Evolutionary conservation across 306 rosid genomes (phyloP).

Genomic region (Quercus parvula): DNA sequence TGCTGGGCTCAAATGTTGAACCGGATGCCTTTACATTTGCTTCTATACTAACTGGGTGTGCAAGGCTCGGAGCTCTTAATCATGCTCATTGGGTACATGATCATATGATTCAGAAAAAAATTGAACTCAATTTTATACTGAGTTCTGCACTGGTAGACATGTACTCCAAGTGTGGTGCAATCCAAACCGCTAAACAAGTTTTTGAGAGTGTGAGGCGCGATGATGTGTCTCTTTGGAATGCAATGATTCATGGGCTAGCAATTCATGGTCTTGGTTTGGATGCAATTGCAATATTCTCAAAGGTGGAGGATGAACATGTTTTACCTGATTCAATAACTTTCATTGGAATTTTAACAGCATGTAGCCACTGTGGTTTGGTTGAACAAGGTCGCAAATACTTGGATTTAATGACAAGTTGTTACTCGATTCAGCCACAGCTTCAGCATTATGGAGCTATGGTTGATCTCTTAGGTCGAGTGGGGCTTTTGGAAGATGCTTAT

Average conservation of each 20-base stretch:
- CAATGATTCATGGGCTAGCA: conserved; percentile 70
- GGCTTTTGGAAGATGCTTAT: conserved; percentile 58
- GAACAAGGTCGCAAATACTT: conserved; percentile 55
- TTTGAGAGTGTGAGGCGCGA: conserved; percentile 32
- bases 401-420: conserved; percentile 45
- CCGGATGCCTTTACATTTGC: conserved; percentile 75
- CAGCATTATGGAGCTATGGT: conserved; percentile 77
- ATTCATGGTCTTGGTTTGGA: conserved; percentile 64
- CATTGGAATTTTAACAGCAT: conserved; percentile 59
- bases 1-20: conserved; percentile 41
- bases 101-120: conserved; percentile 46
- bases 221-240: conserved; percentile 71
- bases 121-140: conserved; percentile 48
- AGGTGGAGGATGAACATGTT: conserved; percentile 52
- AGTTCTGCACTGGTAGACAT: conserved; percentile 61
- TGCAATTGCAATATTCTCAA: conserved; percentile 40
- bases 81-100: conserved; percentile 59
- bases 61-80: conserved; percentile 51
- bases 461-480: conserved; percentile 69
- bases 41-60: conserved; percentile 54
- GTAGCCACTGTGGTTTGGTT: conserved; percentile 66
- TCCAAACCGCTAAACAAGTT: conserved; percentile 42
- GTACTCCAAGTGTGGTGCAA: conserved; percentile 70
- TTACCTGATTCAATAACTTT: conserved; percentile 60
- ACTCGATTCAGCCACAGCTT: conserved; percentile 52